Conservation (phyloP, 768 basidiomycete species). For the Leccinum boreale region DNA sequence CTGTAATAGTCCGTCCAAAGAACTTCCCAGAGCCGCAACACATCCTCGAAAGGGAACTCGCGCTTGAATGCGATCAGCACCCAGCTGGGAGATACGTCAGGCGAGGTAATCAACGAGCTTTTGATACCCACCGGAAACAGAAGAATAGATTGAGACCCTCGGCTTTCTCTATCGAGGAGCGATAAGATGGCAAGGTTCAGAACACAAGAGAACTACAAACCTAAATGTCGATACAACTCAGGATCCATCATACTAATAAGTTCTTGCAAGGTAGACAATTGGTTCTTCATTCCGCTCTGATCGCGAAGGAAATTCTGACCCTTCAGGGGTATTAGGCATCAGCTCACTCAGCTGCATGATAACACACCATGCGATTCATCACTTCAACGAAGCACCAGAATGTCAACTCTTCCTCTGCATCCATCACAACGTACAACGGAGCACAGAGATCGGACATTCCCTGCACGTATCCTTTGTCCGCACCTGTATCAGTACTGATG, state of each 20-base stretch:
- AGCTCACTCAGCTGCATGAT: not conserved
- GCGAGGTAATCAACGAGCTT: not conserved
- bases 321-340: constrained; percentile 38
- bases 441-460: constrained; percentile 98
- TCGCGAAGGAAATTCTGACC: constrained; percentile 94
- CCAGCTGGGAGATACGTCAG: constrained; percentile 52
- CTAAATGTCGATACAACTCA: constrained; percentile 87
- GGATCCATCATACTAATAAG: constrained; percentile 94
- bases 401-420: constrained; percentile 82
- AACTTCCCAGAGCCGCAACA: constrained; percentile 90
- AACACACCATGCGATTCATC: constrained; percentile 90
- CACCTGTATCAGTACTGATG: constrained; percentile 13
- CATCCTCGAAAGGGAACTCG: constrained; percentile 91
- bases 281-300: constrained; percentile 97
- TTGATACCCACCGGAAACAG: constrained; percentile 81
- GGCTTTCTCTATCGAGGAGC: constrained; percentile 60
- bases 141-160: constrained; percentile 95
- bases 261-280: constrained; percentile 85
- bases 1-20: constrained; percentile 92
- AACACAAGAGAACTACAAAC: constrained; percentile 34
- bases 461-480: constrained; percentile 83
- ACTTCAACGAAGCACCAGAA: constrained; percentile 97
- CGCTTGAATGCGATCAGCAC: constrained; percentile 93
- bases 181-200: not conserved
- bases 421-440: constrained; percentile 90